Evolutionary conservation across 129 eudicot species (phyloP).

Genomic region (Pseudognaphalium luteoalbum): DNA sequence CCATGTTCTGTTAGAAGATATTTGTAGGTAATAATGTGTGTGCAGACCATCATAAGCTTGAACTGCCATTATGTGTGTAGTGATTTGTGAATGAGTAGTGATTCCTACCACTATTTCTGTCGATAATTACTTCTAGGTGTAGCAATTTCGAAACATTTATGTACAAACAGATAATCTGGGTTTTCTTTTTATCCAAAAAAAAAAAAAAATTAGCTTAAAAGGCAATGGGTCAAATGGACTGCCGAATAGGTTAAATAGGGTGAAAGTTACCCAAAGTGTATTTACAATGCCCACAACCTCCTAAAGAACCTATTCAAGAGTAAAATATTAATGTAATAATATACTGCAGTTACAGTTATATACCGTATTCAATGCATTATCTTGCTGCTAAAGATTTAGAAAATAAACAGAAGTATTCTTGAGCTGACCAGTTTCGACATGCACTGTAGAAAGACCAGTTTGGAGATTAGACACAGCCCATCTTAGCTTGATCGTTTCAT

Average conservation of each 20-base stretch:
- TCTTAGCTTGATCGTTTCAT: not conserved
- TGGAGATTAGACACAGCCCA: not conserved
- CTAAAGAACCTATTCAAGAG: not conserved
- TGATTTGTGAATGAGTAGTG: not conserved
- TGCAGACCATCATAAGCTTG: not conserved
- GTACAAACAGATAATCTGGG: not conserved
- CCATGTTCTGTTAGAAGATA: not conserved
- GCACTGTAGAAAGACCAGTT: not conserved
- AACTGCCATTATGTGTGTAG: not conserved
- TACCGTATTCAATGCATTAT: not conserved
- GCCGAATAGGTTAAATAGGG: no score
- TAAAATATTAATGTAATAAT: not conserved
- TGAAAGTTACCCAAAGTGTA: not conserved
- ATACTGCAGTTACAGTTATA: not conserved
- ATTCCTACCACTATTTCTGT: not conserved
- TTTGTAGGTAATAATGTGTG: not conserved
- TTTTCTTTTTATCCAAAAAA: not conserved
- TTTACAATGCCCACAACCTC: not conserved
- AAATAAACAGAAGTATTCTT: not conserved
- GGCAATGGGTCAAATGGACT: not conserved
- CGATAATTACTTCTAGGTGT: not conserved
- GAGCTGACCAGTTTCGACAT: not conserved
- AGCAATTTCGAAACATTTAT: not conserved
- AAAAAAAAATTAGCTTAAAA: not conserved
- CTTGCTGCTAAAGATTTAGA: not conserved